These are phyloP conservation scores for Pisolithus sp. DNA, from an alignment of 768 basidiomycete genomes.

Conservation along the genomic window DNA sequence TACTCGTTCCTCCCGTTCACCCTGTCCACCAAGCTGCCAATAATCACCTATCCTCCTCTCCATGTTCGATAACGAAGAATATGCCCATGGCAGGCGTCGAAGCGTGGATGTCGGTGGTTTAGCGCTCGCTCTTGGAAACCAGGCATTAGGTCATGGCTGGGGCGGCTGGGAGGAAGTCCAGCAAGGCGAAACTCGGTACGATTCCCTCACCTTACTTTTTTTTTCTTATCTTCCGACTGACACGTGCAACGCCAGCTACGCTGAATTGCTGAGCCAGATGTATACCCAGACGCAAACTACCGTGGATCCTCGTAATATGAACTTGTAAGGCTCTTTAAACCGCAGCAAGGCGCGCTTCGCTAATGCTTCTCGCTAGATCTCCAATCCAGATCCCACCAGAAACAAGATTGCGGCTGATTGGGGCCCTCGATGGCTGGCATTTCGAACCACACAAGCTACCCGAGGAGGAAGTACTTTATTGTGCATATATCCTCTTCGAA, in stretches of 20 bases:
- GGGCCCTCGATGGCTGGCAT: conserved; percentile 70
- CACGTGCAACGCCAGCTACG: conserved; percentile 42
- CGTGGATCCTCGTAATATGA: conserved; percentile 45
- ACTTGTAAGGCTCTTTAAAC: conserved; percentile 15
- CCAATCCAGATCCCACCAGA: conserved; percentile 42
- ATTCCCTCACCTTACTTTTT: conserved; percentile 9
- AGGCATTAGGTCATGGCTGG: conserved; percentile 66
- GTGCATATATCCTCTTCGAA: conserved; percentile 84
- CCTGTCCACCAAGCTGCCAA: not conserved
- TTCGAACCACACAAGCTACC: conserved; percentile 85
- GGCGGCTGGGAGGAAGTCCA: conserved; percentile 49
- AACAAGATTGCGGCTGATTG: conserved; percentile 58
- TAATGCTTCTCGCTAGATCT: conserved; percentile 31
- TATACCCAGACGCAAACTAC: conserved; percentile 70
- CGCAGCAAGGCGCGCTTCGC: not conserved
- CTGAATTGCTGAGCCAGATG: conserved; percentile 82
- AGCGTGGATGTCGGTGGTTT: conserved; percentile 91
- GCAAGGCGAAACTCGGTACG: conserved; percentile 45
- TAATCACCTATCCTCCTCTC: not conserved
- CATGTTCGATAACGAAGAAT: conserved; percentile 28
- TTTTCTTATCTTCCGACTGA: conserved; percentile 5
- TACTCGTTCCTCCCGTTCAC: not conserved
- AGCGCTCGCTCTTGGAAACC: conserved; percentile 64
- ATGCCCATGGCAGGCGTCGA: conserved; percentile 41
- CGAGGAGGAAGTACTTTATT: conserved; percentile 76